A percentile compares a stretch with the other conserved stretches of the same genome.
Evolutionary conservation across 1,284 basidiomycete genomes (phyloP).

Genomic region (Austroboletus olivaceoglutinosus): DNA sequence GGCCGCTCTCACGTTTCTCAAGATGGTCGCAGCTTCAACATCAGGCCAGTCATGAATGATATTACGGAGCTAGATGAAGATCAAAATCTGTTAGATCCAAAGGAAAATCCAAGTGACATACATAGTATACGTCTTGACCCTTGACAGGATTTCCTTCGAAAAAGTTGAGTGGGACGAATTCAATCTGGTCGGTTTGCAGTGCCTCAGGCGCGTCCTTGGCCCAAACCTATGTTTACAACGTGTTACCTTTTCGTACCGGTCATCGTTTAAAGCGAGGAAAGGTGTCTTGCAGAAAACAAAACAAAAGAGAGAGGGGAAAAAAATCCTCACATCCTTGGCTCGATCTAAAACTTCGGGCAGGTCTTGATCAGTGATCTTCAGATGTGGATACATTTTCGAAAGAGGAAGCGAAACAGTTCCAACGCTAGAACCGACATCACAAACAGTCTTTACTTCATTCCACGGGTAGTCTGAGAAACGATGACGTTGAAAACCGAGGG

Average conservation of each 20-base stretch:
- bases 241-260: not conserved
- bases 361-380: conserved; percentile 48
- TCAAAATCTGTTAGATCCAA: not conserved
- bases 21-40: conserved; percentile 17
- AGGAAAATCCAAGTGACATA: conserved; percentile 21
- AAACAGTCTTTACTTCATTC: conserved; percentile 41
- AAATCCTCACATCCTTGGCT: conserved; percentile 28
- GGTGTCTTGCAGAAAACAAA: not conserved
- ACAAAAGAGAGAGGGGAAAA: not conserved
- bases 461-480: conserved; percentile 41
- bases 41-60: conserved; percentile 31
- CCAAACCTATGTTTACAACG: conserved; percentile 32
- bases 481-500: not conserved
- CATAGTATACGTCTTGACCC: conserved; percentile 46
- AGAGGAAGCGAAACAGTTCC: conserved; percentile 45
- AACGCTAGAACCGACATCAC: conserved; percentile 49
- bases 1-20: conserved; percentile 19
- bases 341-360: conserved; percentile 37
- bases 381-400: conserved; percentile 37
- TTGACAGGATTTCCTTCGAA: conserved; percentile 40
- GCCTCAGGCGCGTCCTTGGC: conserved; percentile 33
- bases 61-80: conserved; percentile 19
- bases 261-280: not conserved
- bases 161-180: conserved; percentile 46
- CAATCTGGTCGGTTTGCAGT: conserved; percentile 34